Evolutionary conservation across 2,329 filamentous ascomycete species (phyloP).

Genomic region (Alternaria postmessia): DNA sequence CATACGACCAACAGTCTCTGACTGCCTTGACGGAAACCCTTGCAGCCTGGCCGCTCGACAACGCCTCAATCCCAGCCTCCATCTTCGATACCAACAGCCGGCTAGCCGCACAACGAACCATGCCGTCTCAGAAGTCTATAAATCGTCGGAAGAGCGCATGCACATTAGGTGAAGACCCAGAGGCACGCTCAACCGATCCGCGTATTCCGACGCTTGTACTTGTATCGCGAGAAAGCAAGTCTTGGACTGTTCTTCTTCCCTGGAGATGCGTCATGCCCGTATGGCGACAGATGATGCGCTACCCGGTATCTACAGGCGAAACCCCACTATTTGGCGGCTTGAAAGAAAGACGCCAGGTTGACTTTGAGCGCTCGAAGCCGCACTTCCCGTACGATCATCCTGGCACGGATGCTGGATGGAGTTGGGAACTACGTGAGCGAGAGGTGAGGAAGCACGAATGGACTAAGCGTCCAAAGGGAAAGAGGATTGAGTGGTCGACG

Average conservation of each 20-base stretch:
- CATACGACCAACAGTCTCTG: constrained; percentile 34
- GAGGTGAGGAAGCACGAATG: constrained; percentile 69
- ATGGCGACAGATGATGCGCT: constrained; percentile 88
- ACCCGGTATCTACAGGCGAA: constrained; percentile 78
- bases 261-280: constrained; percentile 88
- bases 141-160: constrained; percentile 76
- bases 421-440: constrained; percentile 77
- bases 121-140: constrained; percentile 79
- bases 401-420: constrained; percentile 78
- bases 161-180: constrained; percentile 69
- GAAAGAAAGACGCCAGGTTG: constrained; percentile 78
- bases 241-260: constrained; percentile 85
- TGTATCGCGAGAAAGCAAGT: constrained; percentile 63
- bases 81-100: constrained; percentile 76
- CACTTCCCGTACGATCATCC: constrained; percentile 90
- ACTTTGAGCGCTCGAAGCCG: constrained; percentile 78
- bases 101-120: constrained; percentile 69
- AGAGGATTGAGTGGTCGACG: constrained; percentile 76
- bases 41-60: constrained; percentile 73
- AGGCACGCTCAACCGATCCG: constrained; percentile 69
- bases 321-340: constrained; percentile 85
- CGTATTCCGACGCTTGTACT: constrained; percentile 79
- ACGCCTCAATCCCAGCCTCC: constrained; percentile 54
- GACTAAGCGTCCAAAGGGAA: constrained; percentile 81
- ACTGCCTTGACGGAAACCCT: constrained; percentile 65